Percentiles rank a stretch among this genome's conserved stretches.
phyloP scores from a whole-genome alignment of 2,329 filamentous ascomycete genomes.

The Truncatella angustata region DNA sequence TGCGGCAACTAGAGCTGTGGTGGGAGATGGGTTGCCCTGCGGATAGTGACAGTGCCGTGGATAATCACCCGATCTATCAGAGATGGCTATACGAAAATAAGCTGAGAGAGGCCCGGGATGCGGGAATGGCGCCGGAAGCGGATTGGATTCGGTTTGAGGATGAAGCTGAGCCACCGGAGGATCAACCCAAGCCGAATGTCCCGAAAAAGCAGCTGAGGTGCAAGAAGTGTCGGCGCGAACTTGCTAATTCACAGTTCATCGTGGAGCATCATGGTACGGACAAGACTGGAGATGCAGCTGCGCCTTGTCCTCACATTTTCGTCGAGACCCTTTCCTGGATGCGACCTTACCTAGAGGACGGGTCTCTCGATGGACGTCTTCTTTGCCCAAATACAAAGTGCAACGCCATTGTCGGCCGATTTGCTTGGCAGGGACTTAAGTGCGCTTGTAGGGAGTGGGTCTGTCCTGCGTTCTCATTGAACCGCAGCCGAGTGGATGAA shows the following conservation, averaged over 20 bases:
- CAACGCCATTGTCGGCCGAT: conserved; percentile 81
- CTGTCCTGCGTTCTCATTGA: conserved; percentile 83
- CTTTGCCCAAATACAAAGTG: conserved; percentile 79
- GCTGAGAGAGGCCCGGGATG: conserved; percentile 59
- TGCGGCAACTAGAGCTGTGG: conserved; percentile 83
- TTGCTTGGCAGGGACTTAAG: conserved; percentile 92
- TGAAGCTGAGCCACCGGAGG: conserved; percentile 51
- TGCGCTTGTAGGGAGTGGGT: conserved; percentile 92
- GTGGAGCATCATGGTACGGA: conserved; percentile 54
- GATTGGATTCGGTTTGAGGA: conserved; percentile 81
- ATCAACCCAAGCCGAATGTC: conserved; percentile 18
- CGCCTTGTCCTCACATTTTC: conserved; percentile 78
- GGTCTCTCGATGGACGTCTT: conserved; percentile 78
- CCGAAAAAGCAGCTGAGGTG: conserved; percentile 68
- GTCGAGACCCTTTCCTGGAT: conserved; percentile 95
- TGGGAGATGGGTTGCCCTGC: conserved; percentile 80
- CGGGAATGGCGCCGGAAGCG: conserved; percentile 74
- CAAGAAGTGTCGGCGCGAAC: conserved; percentile 79
- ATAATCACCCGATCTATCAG: conserved; percentile 74
- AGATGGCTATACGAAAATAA: conserved; percentile 61
- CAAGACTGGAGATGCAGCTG: conserved; percentile 14
- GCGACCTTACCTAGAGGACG: conserved; percentile 77
- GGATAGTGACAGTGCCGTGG: conserved; percentile 50
- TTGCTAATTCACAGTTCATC: conserved; percentile 60
- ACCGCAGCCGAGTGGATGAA: conserved; percentile 80